Evolutionary conservation across 805 yeast genomes (phyloP).

Genomic region (Candida quercuum): DNA sequence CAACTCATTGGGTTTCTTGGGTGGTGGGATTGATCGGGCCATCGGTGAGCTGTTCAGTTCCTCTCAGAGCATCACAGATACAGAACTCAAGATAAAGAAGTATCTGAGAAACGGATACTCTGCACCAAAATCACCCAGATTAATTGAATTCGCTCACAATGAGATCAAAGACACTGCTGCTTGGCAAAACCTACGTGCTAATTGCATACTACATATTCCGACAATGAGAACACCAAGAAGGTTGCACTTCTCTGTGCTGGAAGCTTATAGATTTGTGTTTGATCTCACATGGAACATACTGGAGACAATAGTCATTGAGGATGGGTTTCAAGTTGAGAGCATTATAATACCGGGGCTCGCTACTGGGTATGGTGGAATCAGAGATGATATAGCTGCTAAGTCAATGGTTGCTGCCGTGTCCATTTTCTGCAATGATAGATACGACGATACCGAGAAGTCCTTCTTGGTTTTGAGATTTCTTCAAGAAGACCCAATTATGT

Average conservation of each 20-base stretch:
- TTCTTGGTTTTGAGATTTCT: conserved; percentile 5
- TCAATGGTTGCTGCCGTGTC: conserved; percentile 32
- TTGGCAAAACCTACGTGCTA: conserved; percentile 24
- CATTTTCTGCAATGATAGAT: conserved; percentile 14
- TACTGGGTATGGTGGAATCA: conserved; percentile 34
- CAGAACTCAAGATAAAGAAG: conserved; percentile 21
- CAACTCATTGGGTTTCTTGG: conserved; percentile 33
- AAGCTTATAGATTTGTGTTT: conserved; percentile 24
- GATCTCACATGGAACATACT: conserved; percentile 34
- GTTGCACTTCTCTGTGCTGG: conserved; percentile 5
- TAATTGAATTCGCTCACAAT: conserved; percentile 21
- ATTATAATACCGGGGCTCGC: conserved; percentile 33
- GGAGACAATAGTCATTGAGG: conserved; percentile 12
- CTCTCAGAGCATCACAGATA: conserved; percentile 10
- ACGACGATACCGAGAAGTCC: conserved; percentile 5
- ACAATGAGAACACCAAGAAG: conserved; percentile 34
- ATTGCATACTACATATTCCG: conserved; percentile 31
- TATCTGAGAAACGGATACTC: conserved; percentile 25
- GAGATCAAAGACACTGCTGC: conserved; percentile 22
- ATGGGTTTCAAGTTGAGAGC: conserved; percentile 7
- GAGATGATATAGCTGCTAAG: conserved; percentile 26
- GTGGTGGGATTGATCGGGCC: conserved; percentile 35
- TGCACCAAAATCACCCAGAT: conserved; percentile 23
- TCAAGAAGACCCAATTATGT: conserved; percentile 5
- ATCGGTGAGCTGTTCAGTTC: conserved; percentile 26